A percentile compares a stretch with the other conserved stretches of the same genome.
Evolutionary conservation across 1,284 basidiomycete species (phyloP).

Genomic region (Apiotrichum veenhuisii): DNA sequence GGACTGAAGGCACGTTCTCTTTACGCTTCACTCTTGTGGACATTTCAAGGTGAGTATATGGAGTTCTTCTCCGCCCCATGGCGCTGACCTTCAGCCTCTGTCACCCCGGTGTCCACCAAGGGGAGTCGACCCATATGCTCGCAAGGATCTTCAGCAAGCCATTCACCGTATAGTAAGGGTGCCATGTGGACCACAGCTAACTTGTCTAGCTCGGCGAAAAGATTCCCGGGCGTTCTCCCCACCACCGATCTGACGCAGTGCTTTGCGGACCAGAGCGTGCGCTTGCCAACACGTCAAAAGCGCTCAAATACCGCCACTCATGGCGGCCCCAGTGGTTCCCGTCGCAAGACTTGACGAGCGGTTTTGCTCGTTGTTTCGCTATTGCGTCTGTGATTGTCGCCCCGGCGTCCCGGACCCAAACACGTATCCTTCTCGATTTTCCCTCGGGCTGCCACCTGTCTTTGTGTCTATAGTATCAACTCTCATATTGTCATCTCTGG

Average conservation of each 20-base stretch:
- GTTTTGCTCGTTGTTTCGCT: neutral
- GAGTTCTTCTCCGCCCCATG: too few relatives aligned
- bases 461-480: neutral
- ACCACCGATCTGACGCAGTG: slow-evolving; percentile 83
- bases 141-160: slow-evolving; percentile 80
- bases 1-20: slow-evolving; percentile 66
- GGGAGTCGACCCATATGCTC: slow-evolving; percentile 57
- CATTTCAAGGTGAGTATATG: slow-evolving; percentile 28
- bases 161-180: slow-evolving; percentile 68
- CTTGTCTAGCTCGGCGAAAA: slow-evolving; percentile 66
- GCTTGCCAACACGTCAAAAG: slow-evolving; percentile 60
- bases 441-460: neutral
- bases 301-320: slow-evolving; percentile 12
- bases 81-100: slow-evolving; percentile 8
- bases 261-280: slow-evolving; percentile 87
- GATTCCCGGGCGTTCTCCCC: slow-evolving; percentile 89
- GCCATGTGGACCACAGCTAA: slow-evolving; percentile 1
- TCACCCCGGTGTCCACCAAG: slow-evolving; percentile 12
- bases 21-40: slow-evolving; percentile 44
- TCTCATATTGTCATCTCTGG: neutral
- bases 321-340: neutral
- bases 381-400: neutral
- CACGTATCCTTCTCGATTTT: too few relatives aligned
- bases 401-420: too few relatives aligned
- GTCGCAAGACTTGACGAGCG: slow-evolving; percentile 9